These are phyloP conservation scores for Fusarium sublunatum DNA, from an alignment of 2,329 filamentous ascomycete genomes.

Conservation along the genomic window DNA sequence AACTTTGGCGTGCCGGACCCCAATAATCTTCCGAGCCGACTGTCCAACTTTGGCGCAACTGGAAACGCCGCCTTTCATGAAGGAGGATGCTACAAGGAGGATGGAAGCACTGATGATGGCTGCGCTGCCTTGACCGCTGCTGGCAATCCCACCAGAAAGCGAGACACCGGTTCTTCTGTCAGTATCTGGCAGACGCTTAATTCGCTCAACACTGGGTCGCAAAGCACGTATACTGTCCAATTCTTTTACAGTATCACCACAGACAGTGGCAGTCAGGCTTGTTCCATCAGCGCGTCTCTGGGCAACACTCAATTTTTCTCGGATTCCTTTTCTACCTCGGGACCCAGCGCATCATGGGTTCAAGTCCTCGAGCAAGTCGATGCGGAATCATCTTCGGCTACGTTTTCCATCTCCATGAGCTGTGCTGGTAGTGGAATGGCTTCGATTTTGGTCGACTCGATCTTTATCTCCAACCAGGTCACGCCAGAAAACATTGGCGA, in stretches of 20 bases:
- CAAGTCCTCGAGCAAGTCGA: slow-evolving; percentile 11
- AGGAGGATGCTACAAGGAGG: slow-evolving; percentile 14
- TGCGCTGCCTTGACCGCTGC: slow-evolving; percentile 15
- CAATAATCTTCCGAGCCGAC: not conserved
- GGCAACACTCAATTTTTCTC: slow-evolving; percentile 7
- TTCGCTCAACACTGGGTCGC: not conserved
- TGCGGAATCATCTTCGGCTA: slow-evolving; percentile 2
- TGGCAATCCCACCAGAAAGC: not conserved
- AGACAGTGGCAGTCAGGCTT: not conserved
- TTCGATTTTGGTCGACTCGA: slow-evolving; percentile 10
- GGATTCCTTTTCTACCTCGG: not conserved
- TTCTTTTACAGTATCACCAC: slow-evolving; percentile 12
- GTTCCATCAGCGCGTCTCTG: slow-evolving; percentile 1
- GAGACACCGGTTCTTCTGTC: slow-evolving; percentile 3
- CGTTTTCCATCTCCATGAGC: slow-evolving; percentile 13
- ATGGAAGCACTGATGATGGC: slow-evolving; percentile 14
- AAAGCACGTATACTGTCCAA: slow-evolving; percentile 19
- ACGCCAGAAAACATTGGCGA: slow-evolving; percentile 16
- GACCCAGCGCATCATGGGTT: not conserved
- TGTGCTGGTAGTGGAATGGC: slow-evolving; percentile 5
- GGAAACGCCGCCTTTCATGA: slow-evolving; percentile 7
- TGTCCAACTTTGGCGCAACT: not conserved
- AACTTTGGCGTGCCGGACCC: slow-evolving; percentile 11
- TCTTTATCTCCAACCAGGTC: slow-evolving; percentile 28
- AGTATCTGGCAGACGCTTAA: slow-evolving; percentile 14